Evolutionary conservation across 2,329 filamentous ascomycete species (phyloP), one percentile per base, ranked within the genome.

Genomic region (Cercospora zeina): DNA sequence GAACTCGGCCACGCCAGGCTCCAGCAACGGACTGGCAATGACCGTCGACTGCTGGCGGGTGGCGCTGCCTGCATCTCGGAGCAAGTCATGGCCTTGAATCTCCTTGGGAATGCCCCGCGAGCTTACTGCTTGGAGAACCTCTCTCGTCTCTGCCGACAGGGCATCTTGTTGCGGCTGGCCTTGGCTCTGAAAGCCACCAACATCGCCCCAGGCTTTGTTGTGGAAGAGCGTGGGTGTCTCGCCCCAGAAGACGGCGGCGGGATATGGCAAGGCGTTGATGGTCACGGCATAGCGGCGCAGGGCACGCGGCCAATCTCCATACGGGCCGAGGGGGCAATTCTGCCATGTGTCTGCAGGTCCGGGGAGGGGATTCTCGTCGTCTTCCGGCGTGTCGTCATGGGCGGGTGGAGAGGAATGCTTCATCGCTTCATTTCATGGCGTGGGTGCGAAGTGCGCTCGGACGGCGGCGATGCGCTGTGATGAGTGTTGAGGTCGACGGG

Each of bases 161-260:
- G 55, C 66, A 14, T 73, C 70, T 19, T 70, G 66, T 45, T 76
- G 74, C 5, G 65, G 64, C 36, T 70, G 67, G 11, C 76, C 77
- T 73, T 63, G 63, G 13, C 10, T 73, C 33, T 72, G 67, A 2
- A 73, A 61, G 11, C 71, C 68, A 14, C 71, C 73, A 9, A 72
- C 70, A 54, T 74, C 75, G 13, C 65, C 70, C 78, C 78, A 81
- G 4, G 75, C 74, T 13, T 76, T 57, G 61, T 80, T 80, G 66
- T 78, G 74, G 6, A 79, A 68, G 11, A 77, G 70, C 9, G 71
- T 63, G 21, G 78, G 68, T 10, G 76, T 71, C 9, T 72, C 64
- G 14, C 75, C 75, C 77, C 78, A 80, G 65, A 79, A 79, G 21
- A 80, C 71, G 45, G 77, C 77, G 2, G 76, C 69, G 10, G 76